Conservation (phyloP, 1,284 basidiomycete species). For the Trichosporon sp. region DNA sequence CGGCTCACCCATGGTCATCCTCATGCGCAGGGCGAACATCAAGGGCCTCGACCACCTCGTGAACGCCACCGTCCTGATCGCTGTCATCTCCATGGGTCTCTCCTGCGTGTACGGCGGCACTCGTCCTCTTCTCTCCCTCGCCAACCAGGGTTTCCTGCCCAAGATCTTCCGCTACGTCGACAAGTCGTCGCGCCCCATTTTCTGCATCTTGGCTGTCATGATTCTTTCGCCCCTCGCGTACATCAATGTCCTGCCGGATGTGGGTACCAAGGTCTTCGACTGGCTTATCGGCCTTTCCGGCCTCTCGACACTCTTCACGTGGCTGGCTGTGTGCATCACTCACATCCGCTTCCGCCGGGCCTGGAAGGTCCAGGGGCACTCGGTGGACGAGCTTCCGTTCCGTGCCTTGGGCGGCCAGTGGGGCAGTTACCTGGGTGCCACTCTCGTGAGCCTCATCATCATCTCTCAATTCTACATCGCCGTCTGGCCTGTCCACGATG, state of each 20-base stretch:
- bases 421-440: conserved; percentile 51
- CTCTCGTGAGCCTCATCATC: conserved; percentile 38
- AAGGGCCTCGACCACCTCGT: conserved; percentile 44
- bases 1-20: conserved; percentile 55
- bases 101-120: conserved; percentile 26
- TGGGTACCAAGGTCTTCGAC: conserved; percentile 36
- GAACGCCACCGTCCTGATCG: conserved; percentile 26
- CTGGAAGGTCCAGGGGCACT: conserved; percentile 47
- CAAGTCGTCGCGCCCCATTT: conserved; percentile 53
- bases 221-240: conserved; percentile 48
- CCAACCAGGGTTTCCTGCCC: conserved; percentile 51
- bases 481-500: conserved; percentile 14
- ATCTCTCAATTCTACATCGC: conserved; percentile 47
- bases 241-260: conserved; percentile 45
- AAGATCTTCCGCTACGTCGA: conserved; percentile 52
- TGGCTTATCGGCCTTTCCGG: conserved; percentile 55
- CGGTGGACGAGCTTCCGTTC: conserved; percentile 53
- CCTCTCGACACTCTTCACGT: conserved; percentile 56
- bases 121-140: conserved; percentile 44
- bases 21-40: conserved; percentile 49
- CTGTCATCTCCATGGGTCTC: conserved; percentile 33
- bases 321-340: conserved; percentile 34
- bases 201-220: conserved; percentile 47
- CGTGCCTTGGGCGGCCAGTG: conserved; percentile 48
- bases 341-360: conserved; percentile 51